Conservation (phyloP, 805 yeast genomes). For the Kodamaea lidongshanica region DNA sequence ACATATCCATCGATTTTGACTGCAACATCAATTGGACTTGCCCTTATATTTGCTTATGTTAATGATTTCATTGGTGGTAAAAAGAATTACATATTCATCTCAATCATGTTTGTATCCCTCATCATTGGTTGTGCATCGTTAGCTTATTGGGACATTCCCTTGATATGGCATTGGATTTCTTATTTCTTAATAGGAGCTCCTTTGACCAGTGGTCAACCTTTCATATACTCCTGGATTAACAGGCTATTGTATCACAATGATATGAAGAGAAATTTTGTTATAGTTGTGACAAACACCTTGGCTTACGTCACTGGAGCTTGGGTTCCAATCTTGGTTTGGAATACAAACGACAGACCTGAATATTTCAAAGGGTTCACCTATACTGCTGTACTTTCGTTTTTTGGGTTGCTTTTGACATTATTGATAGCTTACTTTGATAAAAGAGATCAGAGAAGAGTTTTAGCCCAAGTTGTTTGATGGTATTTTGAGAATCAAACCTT, state of each 20-base stretch:
- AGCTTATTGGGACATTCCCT: conserved; percentile 44
- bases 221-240: conserved; percentile 53
- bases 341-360: conserved; percentile 27
- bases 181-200: conserved; percentile 46
- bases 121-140: conserved; percentile 39
- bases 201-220: conserved; percentile 49
- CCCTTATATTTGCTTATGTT: conserved; percentile 28
- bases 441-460: conserved; percentile 19
- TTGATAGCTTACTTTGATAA: conserved; percentile 20
- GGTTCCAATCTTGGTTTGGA: conserved; percentile 38
- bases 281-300: conserved; percentile 32
- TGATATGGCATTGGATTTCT: conserved; percentile 44
- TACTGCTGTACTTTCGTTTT: conserved; percentile 23
- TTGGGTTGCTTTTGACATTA: conserved; percentile 26
- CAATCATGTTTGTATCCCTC: conserved; percentile 31
- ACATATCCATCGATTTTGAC: conserved; percentile 26
- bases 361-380: conserved; percentile 28
- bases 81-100: conserved; percentile 32
- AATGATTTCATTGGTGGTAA: conserved; percentile 29
- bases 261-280: conserved; percentile 33
- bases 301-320: conserved; percentile 36
- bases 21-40: conserved; percentile 30
- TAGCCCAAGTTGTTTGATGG: background rate
- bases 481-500: conserved; percentile 1
- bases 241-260: conserved; percentile 39